These are phyloP conservation scores for Alternaria sp. DNA, from an alignment of 2,329 filamentous ascomycete species.

Conservation along the genomic window DNA sequence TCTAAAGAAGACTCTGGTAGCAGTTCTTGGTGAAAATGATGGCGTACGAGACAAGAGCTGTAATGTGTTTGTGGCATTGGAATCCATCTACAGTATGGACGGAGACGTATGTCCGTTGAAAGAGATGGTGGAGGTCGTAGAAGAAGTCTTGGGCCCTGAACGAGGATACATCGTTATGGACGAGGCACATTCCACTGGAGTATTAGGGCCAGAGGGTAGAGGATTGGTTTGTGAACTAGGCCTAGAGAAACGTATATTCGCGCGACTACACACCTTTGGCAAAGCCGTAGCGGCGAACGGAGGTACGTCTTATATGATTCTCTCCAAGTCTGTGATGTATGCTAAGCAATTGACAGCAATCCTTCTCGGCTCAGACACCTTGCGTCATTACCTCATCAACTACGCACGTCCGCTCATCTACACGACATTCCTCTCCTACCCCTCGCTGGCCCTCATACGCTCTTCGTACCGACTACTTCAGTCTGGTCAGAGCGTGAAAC, in stretches of 20 bases:
- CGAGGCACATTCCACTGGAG: slow-evolving; percentile 71
- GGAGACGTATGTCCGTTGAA: slow-evolving; percentile 72
- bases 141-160: slow-evolving; percentile 60
- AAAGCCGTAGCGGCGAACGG: slow-evolving; percentile 73
- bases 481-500: slow-evolving; percentile 22
- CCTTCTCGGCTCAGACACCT: slow-evolving; percentile 36
- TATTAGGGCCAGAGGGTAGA: slow-evolving; percentile 62
- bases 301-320: slow-evolving; percentile 56
- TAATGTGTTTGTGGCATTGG: slow-evolving; percentile 44
- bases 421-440: slow-evolving; percentile 52
- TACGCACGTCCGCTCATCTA: slow-evolving; percentile 52
- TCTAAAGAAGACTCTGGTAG: slow-evolving; percentile 51
- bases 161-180: slow-evolving; percentile 72
- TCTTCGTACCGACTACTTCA: slow-evolving; percentile 39
- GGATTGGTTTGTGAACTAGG: slow-evolving; percentile 62
- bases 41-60: slow-evolving; percentile 22
- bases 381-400: slow-evolving; percentile 46
- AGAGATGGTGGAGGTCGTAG: slow-evolving; percentile 65
- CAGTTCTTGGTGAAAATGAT: slow-evolving; percentile 21
- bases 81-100: slow-evolving; percentile 76
- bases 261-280: slow-evolving; percentile 69
- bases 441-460: slow-evolving; percentile 51
- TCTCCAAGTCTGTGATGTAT: background rate
- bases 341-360: slow-evolving; percentile 28
- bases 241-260: slow-evolving; percentile 63